Percentiles rank a stretch among this genome's conserved stretches.
Conservation (phyloP, 345 rosid species). For the Populus tremula region DNA sequence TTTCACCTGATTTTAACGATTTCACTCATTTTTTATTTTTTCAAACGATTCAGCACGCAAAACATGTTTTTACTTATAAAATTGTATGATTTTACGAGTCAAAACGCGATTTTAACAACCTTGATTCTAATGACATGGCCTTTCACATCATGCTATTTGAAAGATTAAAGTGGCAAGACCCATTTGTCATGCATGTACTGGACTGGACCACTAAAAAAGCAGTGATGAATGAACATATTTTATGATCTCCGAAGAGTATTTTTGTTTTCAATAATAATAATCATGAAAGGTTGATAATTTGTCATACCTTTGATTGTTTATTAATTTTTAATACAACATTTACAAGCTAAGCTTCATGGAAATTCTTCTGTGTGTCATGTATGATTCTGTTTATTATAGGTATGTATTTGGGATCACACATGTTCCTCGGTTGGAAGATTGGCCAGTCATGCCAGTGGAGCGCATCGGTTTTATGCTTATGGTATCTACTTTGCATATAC, state of each 20-base stretch:
- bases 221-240: neutral
- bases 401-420: constrained; percentile 87
- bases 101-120: too few species aligned
- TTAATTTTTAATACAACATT: neutral
- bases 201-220: neutral
- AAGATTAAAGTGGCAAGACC: neutral
- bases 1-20: too few species aligned
- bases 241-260: neutral
- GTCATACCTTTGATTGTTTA: neutral
- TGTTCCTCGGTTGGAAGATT: constrained; percentile 88
- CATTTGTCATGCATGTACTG: neutral
- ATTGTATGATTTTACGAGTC: too few species aligned
- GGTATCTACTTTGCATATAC: constrained; percentile 38
- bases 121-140: neutral
- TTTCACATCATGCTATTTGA: neutral
- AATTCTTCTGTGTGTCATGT: neutral
- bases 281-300: neutral
- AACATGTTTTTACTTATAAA: too few species aligned
- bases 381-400: constrained; percentile 37
- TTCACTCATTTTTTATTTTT: too few species aligned
- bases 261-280: neutral
- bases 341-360: neutral
- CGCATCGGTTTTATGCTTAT: constrained; percentile 73
- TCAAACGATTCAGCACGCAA: too few species aligned
- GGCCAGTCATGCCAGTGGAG: constrained; percentile 95